Percentiles rank a stretch among this genome's conserved stretches.
These are phyloP conservation scores for Aureobasidium sp. DNA, from an alignment of 2,329 filamentous ascomycete genomes.

Conservation along the genomic window DNA sequence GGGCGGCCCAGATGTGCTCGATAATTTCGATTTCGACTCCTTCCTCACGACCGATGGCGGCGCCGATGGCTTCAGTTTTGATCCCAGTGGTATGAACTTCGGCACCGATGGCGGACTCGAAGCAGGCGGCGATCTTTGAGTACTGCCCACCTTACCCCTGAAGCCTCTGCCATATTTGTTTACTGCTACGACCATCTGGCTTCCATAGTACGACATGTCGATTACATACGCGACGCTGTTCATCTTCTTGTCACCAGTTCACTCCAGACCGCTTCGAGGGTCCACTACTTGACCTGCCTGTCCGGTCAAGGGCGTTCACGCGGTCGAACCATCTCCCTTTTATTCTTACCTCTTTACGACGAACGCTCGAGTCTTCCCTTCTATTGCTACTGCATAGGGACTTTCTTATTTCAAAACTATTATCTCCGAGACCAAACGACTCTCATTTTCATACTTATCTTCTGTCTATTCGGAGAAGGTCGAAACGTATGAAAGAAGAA, in stretches of 20 bases:
- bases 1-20: constrained; percentile 56
- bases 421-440: constrained; percentile 6
- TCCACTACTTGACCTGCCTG: not conserved
- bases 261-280: not conserved
- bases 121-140: constrained; percentile 16
- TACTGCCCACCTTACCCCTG: not conserved
- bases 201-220: not conserved
- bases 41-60: constrained; percentile 52
- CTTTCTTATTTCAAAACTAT: not conserved
- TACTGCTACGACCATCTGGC: not conserved
- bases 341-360: constrained; percentile 1
- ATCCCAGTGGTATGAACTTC: constrained; percentile 28
- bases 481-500: not conserved
- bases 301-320: not conserved
- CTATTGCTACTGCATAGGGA: not conserved
- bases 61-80: constrained; percentile 28
- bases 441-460: not conserved
- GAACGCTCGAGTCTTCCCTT: not conserved
- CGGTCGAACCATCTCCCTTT: not conserved
- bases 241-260: not conserved
- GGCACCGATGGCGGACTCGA: constrained; percentile 20
- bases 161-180: not conserved
- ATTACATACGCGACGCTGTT: not conserved
- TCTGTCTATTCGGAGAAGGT: constrained; percentile 3
- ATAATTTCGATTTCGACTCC: constrained; percentile 60